Conservation (phyloP, 495 filamentous ascomycete species). For the Xanthoparmelia taractica region DNA sequence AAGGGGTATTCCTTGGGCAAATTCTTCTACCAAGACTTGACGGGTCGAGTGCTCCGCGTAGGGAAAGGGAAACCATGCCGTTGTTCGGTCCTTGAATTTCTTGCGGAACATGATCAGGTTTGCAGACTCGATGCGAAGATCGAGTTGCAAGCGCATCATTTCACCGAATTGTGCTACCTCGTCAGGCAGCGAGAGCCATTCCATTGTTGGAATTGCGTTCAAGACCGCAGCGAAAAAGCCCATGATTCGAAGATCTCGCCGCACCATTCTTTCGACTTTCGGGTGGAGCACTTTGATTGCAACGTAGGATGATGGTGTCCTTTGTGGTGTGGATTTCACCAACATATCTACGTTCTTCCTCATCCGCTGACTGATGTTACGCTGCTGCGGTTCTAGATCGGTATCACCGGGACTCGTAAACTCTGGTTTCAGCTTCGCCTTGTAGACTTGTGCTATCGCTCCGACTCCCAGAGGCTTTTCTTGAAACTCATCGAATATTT, state of each 20-base stretch:
- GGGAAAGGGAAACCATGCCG: constrained; percentile 93
- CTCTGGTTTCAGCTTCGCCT: constrained; percentile 79
- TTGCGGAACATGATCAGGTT: constrained; percentile 84
- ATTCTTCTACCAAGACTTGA: constrained; percentile 91
- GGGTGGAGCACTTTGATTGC: constrained; percentile 97
- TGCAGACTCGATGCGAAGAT: constrained; percentile 88
- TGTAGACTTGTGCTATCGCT: constrained; percentile 97
- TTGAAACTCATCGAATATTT: constrained; percentile 96
- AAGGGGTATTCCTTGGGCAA: constrained; percentile 86
- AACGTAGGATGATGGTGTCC: constrained; percentile 86
- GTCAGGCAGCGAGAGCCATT: constrained; percentile 95
- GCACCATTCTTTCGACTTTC: constrained; percentile 77
- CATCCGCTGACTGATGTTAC: constrained; percentile 58
- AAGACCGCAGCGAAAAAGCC: constrained; percentile 78
- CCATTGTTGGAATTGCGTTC: constrained; percentile 86
- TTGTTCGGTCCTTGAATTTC: constrained; percentile 82
- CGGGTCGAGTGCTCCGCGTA: constrained; percentile 86
- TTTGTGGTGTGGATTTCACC: constrained; percentile 74
- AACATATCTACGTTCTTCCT: constrained; percentile 75
- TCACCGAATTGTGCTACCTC: constrained; percentile 91
- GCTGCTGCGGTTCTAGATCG: constrained; percentile 39
- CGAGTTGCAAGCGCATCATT: constrained; percentile 97
- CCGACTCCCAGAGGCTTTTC: constrained; percentile 87
- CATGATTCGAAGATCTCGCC: constrained; percentile 90
- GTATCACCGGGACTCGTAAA: constrained; percentile 56